Base-by-base conservation (phyloP, 2,329 filamentous ascomycete species). In the Colletotrichum neosansevieriae region DNA sequence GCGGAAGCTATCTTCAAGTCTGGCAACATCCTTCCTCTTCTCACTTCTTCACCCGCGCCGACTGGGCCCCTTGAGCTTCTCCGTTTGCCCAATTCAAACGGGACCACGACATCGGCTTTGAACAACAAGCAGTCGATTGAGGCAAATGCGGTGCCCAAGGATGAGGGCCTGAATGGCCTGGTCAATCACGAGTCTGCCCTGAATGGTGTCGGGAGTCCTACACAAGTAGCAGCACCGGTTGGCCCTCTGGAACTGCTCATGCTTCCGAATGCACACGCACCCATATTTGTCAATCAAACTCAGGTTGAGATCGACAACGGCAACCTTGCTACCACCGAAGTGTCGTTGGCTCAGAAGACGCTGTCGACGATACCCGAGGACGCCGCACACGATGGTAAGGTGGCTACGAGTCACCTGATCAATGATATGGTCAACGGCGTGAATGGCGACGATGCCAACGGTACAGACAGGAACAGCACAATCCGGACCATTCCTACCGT, bases 71-170 rank as follows among this genome's bases (percentile, higher is more conserved):
- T 76, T 53, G 79, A 84, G 68, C 78, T 89, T 6, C 75, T 89
- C 10, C 80, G 84, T 11, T 75, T 90, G 40, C 87, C 88, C n/a
- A 89, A 90, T 71, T 88, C 86, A 24, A 29, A 51, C 49, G 29
- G 29, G 29, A 29, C 9, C 29, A 32, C 1, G 34, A 50, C 24
- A 15, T 40, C 13, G 5, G 11, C 17, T n/a, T 9, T 9, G 29
- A 44, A 53, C 17, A 12, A 11, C n/a, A 2, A 24, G 7, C 13
- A 17, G 2, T 47, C 50, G 17, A 40, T 29, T 5, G 0, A 17
- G 17, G 15, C 24, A 13, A 34, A 38, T 4, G 19, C 6, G 12
- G 15, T n/a, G 9, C 15, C 32, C 2, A 19, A 29, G 2, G 6
- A 13, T 11, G 50, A 32, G n/a, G 12, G 13, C 12, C 24, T 12